Evolutionary conservation across 2,329 filamentous ascomycete species (phyloP).

Genomic region (Penicillium sp.): DNA sequence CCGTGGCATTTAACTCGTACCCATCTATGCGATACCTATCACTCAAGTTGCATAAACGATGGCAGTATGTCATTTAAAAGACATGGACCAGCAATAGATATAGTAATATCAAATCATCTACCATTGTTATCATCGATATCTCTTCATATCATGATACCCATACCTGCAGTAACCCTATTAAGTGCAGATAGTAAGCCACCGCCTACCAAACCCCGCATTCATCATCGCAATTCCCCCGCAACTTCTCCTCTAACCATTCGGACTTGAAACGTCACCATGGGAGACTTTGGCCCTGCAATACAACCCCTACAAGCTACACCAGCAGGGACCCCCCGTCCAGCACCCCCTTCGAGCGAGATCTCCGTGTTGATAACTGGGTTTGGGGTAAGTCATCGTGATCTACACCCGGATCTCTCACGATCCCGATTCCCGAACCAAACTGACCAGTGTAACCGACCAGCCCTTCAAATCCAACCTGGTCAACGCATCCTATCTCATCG

Average conservation of each 20-base stretch:
- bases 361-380: conserved; percentile 43
- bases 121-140: no score
- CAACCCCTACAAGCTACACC: conserved; percentile 17
- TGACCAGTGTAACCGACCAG: conserved; percentile 48
- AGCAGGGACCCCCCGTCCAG: conserved; percentile 17
- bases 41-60: no score
- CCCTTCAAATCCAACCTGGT: conserved; percentile 74
- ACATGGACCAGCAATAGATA: no score
- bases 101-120: no score
- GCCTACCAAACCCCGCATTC: conserved; percentile 22
- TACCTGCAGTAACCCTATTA: no score
- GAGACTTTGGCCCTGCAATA: conserved; percentile 35
- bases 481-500: conserved; percentile 84
- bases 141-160: no score
- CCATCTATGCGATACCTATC: no score
- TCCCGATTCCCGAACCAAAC: conserved; percentile 9
- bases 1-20: no score
- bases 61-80: no score
- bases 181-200: not conserved
- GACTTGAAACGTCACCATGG: conserved; percentile 31
- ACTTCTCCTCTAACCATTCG: conserved; percentile 6
- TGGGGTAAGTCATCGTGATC: conserved; percentile 36
- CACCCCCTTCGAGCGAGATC: conserved; percentile 30
- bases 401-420: conserved; percentile 10
- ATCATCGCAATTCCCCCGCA: conserved; percentile 4